Conservation (phyloP, 1,284 basidiomycete species). For the Trametes versicolor region DNA sequence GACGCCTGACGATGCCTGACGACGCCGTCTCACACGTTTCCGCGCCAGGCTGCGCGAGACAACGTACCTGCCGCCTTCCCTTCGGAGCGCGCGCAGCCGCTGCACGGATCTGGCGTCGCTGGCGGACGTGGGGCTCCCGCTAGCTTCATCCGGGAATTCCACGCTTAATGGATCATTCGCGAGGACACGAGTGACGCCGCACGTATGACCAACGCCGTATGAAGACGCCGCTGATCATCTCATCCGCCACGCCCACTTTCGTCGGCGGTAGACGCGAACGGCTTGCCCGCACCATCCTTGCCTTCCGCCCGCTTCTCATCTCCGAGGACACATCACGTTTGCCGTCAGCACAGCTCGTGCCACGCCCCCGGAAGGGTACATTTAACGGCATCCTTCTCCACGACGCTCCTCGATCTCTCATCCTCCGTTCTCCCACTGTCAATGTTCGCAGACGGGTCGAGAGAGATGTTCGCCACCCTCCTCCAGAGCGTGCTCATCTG, state of each 20-base stretch:
- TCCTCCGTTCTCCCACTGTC: conserved; percentile 26
- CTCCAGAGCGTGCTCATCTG: conserved; percentile 32
- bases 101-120: conserved; percentile 6
- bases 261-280: conserved; percentile 17
- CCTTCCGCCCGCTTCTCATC: conserved; percentile 27
- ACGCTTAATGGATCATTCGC: conserved; percentile 22
- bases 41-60: conserved; percentile 11
- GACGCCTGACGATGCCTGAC: not conserved
- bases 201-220: conserved; percentile 13
- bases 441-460: conserved; percentile 19
- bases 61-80: conserved; percentile 3
- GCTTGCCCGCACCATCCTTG: conserved; percentile 20
- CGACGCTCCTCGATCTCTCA: conserved; percentile 22
- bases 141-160: conserved; percentile 20
- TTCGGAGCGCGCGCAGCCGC: conserved; percentile 9
- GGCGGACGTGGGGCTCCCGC: conserved; percentile 5
- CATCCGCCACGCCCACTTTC: conserved; percentile 13
- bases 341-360: conserved; percentile 21
- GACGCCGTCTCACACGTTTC: conserved; percentile 12
- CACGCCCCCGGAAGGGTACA: conserved; percentile 20
- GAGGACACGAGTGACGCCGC: conserved; percentile 23
- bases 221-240: conserved; percentile 26
- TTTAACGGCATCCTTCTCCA: conserved; percentile 22
- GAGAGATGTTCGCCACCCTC: conserved; percentile 27
- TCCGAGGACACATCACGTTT: conserved; percentile 34